These are phyloP conservation scores for Aphanomyces stellatus DNA, from an alignment of 352 stramenopile species.

Conservation along the genomic window DNA sequence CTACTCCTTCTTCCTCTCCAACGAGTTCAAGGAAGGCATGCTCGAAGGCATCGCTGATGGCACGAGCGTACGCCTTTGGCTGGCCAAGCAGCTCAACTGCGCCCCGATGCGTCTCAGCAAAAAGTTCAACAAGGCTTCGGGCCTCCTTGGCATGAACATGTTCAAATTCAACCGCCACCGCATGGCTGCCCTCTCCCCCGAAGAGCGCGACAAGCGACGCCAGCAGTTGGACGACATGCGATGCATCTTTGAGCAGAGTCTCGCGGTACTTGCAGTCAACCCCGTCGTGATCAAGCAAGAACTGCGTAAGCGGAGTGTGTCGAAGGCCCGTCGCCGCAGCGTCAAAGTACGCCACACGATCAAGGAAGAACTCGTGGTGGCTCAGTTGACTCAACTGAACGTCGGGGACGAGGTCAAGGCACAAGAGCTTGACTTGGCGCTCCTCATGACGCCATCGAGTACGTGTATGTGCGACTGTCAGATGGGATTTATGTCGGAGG, in stretches of 20 bases:
- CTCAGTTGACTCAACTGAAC: no score
- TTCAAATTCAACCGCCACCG: neutral
- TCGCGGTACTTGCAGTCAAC: neutral
- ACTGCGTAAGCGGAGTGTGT: neutral
- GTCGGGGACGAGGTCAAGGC: no score
- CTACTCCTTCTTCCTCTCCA: constrained; percentile 9
- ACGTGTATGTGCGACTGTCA: no score
- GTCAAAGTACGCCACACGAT: no score
- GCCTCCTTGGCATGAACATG: neutral
- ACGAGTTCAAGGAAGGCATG: constrained; percentile 6
- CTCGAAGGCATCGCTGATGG: constrained; percentile 44
- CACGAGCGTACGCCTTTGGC: constrained; percentile 68
- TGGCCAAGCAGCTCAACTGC: constrained; percentile 80
- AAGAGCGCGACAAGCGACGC: neutral
- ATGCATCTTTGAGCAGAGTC: neutral
- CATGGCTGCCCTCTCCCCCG: neutral
- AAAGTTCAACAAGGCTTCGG: constrained; percentile 76
- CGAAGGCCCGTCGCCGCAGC: neutral
- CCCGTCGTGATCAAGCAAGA: neutral
- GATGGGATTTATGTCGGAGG: no score
- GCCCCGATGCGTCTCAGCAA: constrained; percentile 82
- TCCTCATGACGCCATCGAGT: no score
- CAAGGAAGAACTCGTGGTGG: no score
- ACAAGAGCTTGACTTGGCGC: no score
- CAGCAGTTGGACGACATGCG: neutral